Conservation (phyloP, 2,329 filamentous ascomycete genomes). For the Phoma sp. region DNA sequence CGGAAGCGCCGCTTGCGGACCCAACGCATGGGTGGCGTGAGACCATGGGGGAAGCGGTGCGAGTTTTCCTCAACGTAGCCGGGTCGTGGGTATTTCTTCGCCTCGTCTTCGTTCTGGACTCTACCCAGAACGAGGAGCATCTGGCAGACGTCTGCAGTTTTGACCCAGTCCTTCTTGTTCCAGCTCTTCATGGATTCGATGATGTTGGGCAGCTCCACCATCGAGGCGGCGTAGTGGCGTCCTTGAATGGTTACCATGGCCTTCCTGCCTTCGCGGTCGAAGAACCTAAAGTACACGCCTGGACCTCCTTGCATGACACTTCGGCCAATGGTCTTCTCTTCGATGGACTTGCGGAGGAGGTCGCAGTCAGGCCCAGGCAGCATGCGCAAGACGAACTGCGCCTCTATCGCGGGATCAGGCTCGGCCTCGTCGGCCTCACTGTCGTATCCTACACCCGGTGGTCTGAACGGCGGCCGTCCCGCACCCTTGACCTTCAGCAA, state of each 20-base stretch:
- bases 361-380: constrained; percentile 83
- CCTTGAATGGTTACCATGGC: constrained; percentile 74
- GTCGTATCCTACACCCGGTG: constrained; percentile 89
- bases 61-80: constrained; percentile 71
- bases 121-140: constrained; percentile 81
- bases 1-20: constrained; percentile 82
- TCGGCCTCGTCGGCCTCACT: constrained; percentile 94
- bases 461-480: constrained; percentile 53
- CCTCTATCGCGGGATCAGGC: constrained; percentile 83
- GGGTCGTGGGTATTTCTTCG: constrained; percentile 66
- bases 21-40: constrained; percentile 88
- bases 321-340: constrained; percentile 77
- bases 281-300: constrained; percentile 80
- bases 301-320: constrained; percentile 69
- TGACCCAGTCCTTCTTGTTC: constrained; percentile 86
- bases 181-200: constrained; percentile 93
- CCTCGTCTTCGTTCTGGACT: constrained; percentile 63
- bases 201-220: constrained; percentile 86
- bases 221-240: constrained; percentile 74
- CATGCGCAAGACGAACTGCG: constrained; percentile 90
- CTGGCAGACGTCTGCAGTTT: constrained; percentile 86
- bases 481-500: constrained; percentile 45
- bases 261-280: constrained; percentile 75
- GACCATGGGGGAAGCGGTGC: constrained; percentile 80
- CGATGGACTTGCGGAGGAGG: constrained; percentile 76